Base-by-base conservation (phyloP, 768 basidiomycete species). In the Cystobasidium tubakii region DNA sequence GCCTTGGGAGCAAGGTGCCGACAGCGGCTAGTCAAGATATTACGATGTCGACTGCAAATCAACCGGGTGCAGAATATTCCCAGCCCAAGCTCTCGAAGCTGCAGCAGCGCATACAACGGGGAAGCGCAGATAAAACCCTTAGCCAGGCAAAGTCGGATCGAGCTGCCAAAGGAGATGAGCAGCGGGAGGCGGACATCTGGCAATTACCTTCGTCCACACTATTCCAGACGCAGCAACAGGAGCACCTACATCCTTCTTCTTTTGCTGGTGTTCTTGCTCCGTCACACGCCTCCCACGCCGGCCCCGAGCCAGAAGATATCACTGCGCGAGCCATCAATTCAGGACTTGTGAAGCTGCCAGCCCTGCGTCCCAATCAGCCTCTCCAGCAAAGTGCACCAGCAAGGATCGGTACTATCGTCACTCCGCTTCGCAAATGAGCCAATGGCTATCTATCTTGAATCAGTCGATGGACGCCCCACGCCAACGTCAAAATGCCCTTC, bases 1-100 rank as follows among this genome's bases (percentile, higher is more conserved):
- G 66, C 19, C 66, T 67, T 21, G 31, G 7, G 7, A 53, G 23
- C 66, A 53, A n/a, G 31, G 66, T 15, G 50, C 62, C 15, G 12
- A 57, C 10, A 12, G 46, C 7, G n/a, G 46, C 46, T 12, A 50
- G 46, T 19, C 12, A 50, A 17, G 46, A 50, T 50, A 19, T 21
- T 6, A 3, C 12, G 21, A 50, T 50, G 46, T 12, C 46, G n/a
- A n/a, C 12, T 12, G 4, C 21, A 4, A 21, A 15, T 12, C 6
- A 65, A 31, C 6, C 74, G 10, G 23, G 60, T 0, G 1, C 72
- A 3, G 33, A 31, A 86, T 87, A 79, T 80, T 82, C 67, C 80
- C 13, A 63, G 13, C 21, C 10, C 17, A 13, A 50, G 77, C 81
- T 78, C 57, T 79, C 74, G 70, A 80, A 76, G 76, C 77, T 75